Evolutionary conservation across 371 early-diverging fungal species (phyloP).

Genomic region (Actinomucor elegans): DNA sequence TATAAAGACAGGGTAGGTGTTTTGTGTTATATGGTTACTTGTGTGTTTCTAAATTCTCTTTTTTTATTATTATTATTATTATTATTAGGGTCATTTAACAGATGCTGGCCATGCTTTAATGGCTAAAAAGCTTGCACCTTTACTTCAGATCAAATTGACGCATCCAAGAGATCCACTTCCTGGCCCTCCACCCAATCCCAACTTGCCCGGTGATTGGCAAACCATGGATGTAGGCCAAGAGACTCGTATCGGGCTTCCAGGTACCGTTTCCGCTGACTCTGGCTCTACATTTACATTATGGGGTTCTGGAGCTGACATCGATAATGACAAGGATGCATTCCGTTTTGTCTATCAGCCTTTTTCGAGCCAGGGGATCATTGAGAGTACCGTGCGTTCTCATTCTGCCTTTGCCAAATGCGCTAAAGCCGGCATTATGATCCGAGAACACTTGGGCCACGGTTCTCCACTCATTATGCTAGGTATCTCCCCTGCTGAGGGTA

Average conservation of each 20-base stretch:
- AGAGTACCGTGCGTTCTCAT: constrained; percentile 36
- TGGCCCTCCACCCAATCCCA: constrained; percentile 42
- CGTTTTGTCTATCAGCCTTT: constrained; percentile 42
- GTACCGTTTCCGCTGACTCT: constrained; percentile 46
- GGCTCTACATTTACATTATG: constrained; percentile 42
- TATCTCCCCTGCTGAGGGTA: constrained; percentile 40
- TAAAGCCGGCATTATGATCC: constrained; percentile 50
- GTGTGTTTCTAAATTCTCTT: too few species aligned
- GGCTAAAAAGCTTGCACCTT: constrained; percentile 34
- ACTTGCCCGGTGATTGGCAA: constrained; percentile 45
- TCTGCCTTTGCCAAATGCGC: constrained; percentile 48
- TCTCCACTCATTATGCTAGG: constrained; percentile 43
- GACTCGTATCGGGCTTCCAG: constrained; percentile 36
- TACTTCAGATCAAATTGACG: constrained; percentile 30
- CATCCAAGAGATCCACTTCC: constrained; percentile 38
- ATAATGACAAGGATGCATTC: constrained; percentile 36
- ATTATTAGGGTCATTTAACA: constrained; percentile 29
- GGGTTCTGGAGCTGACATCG: constrained; percentile 46
- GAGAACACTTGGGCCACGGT: constrained; percentile 42
- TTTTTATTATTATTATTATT: constrained; percentile 1
- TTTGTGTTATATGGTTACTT: too few species aligned
- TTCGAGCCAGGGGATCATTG: constrained; percentile 25
- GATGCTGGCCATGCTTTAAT: constrained; percentile 38
- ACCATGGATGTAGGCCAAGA: constrained; percentile 48
- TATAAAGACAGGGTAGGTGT: constrained; percentile 34